Conservation (phyloP, 257 asterid genomes). For the Thymus quinquecostatus region DNA sequence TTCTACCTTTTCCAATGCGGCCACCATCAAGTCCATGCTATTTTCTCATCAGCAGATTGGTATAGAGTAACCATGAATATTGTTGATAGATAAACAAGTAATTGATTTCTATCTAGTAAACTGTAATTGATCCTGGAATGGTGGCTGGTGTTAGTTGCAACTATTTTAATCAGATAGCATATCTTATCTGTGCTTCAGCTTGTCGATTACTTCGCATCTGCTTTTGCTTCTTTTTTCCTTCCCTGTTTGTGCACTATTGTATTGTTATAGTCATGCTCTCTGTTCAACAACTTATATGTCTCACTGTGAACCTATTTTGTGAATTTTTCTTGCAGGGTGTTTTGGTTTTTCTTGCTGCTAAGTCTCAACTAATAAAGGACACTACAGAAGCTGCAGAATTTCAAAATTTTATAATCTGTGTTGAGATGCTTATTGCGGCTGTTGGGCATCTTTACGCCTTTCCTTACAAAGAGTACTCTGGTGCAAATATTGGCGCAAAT, state of each 20-base stretch:
- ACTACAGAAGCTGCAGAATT: slow-evolving; percentile 90
- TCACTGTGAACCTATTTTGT: slow-evolving; percentile 11
- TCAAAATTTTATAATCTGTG: slow-evolving; percentile 84
- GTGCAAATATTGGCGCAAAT: slow-evolving; percentile 82
- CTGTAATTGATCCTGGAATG: slow-evolving; percentile 8
- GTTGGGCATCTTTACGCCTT: slow-evolving; percentile 91
- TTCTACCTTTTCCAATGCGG: not conserved
- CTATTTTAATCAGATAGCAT: not conserved
- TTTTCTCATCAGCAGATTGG: not conserved
- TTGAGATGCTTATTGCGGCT: slow-evolving; percentile 99
- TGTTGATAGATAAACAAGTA: not conserved
- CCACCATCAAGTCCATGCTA: slow-evolving; percentile 7
- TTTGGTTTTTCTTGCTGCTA: slow-evolving; percentile 94
- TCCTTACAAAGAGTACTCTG: slow-evolving; percentile 93
- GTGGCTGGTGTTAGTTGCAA: slow-evolving; percentile 1
- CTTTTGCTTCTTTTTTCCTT: not conserved
- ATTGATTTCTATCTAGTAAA: slow-evolving; percentile 10
- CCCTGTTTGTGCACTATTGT: not conserved
- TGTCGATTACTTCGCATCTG: slow-evolving; percentile 3
- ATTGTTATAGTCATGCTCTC: not conserved
- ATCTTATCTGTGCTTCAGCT: not conserved
- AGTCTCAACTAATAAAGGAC: slow-evolving; percentile 72
- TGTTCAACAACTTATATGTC: slow-evolving; percentile 16
- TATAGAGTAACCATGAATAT: not conserved
- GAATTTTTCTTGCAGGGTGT: slow-evolving; percentile 67